phyloP scores from a whole-genome alignment of 1,284 basidiomycete species.

The Marasmius oreades region DNA sequence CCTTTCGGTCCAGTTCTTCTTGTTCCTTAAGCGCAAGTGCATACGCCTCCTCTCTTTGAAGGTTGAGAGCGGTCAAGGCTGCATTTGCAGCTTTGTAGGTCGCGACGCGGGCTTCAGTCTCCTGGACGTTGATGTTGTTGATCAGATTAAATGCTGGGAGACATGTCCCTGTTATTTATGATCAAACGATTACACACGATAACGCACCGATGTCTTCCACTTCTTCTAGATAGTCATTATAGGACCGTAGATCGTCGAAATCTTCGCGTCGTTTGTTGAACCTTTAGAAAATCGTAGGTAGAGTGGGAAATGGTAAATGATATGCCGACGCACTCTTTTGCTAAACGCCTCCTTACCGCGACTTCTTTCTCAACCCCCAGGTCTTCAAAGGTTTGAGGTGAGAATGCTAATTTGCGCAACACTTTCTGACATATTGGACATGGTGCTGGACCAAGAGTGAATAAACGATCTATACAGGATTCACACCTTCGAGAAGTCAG shows the following conservation, averaged over 20 bases:
- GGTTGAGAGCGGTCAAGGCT: slow-evolving; percentile 73
- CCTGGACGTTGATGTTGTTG: slow-evolving; percentile 82
- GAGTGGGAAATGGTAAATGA: slow-evolving; percentile 1
- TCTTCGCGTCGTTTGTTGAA: slow-evolving; percentile 94
- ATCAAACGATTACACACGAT: slow-evolving; percentile 2
- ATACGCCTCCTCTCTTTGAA: slow-evolving; percentile 75
- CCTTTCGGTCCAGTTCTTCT: slow-evolving; percentile 68
- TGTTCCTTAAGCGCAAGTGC: slow-evolving; percentile 66
- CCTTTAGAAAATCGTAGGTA: slow-evolving; percentile 35
- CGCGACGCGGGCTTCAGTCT: slow-evolving; percentile 83
- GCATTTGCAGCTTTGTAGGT: slow-evolving; percentile 81
- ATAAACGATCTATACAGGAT: slow-evolving; percentile 95
- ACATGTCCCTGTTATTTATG: slow-evolving; percentile 7
- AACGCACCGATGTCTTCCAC: slow-evolving; percentile 91
- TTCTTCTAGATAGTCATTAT: slow-evolving; percentile 96
- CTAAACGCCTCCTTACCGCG: slow-evolving; percentile 80
- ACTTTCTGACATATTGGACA: slow-evolving; percentile 92
- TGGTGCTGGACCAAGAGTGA: slow-evolving; percentile 93
- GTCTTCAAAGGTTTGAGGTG: slow-evolving; percentile 97
- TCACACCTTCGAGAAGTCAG: slow-evolving; percentile 72
- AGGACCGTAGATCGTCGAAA: slow-evolving; percentile 78
- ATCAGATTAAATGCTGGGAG: slow-evolving; percentile 90
- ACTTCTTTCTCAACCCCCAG: slow-evolving; percentile 96
- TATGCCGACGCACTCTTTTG: slow-evolving; percentile 61
- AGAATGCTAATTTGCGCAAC: slow-evolving; percentile 92